Base-by-base conservation (phyloP, 2,329 filamentous ascomycete genomes). In the Arthrobotrys entomopaga region DNA sequence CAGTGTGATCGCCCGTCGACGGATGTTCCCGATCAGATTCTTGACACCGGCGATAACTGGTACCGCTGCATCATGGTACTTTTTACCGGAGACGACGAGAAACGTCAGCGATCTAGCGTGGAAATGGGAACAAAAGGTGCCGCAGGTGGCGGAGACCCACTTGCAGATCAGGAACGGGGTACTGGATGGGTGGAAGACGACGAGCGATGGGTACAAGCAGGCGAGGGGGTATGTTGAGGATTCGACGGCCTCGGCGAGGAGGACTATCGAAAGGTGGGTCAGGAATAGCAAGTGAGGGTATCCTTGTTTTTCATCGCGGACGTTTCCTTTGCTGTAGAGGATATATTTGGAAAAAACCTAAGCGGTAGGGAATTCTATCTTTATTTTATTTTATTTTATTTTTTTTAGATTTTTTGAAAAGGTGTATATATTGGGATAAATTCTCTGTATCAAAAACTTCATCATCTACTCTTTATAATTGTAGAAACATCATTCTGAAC, bases 81-180 rank as follows among this genome's bases (percentile, higher is more conserved):
- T 97, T 43, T 83, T 99, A 56, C 95, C 95, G 50, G 85, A 95
- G 77, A 99, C 95, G 48, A 96, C 93, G 87, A 85, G 88, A 81
- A 99, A 99, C 82, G 88, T 96, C 26, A 89, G 90, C 49, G 89
- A 94, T 80, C 84, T 98, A 80, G 84, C 90, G 52, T 99, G 95
- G 95, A 89, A 88, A 81, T 99, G 95, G 82, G 95, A 99, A 88
- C 87, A 96, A 86, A 88, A 87, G 79, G 91, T 93, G 80, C 95
- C 95, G 3, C 90, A 86, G 16, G 81, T 99, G 64, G 90, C 92
- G 16, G 89, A 97, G 78, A 87, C 91, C 67, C 95, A 99, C 83
- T 79, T 94, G 75, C 84, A 86, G 79, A 84, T 91, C 60, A 88
- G 90, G 75, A 88, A 91, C 79, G 85, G 88, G 52, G 85, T 93